phyloP scores from a whole-genome alignment of 495 filamentous ascomycete species.

The Penicillium ochrochloron region DNA sequence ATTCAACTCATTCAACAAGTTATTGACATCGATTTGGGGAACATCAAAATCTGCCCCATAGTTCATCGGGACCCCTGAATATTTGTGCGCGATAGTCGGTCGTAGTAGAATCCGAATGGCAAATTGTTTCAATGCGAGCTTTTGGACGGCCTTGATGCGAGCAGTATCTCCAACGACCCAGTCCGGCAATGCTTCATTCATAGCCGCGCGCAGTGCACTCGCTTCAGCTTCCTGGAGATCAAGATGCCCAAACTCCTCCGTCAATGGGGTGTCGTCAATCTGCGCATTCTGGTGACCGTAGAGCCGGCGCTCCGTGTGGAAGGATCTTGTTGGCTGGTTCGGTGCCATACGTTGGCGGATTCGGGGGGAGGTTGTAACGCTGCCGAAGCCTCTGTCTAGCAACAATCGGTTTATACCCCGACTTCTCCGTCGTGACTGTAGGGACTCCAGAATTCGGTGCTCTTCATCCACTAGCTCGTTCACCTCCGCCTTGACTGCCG shows the following conservation, averaged over 20 bases:
- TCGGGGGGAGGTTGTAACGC: conserved; percentile 16
- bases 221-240: conserved; percentile 12
- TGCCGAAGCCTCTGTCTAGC: conserved; percentile 33
- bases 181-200: conserved; percentile 28
- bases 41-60: conserved; percentile 34
- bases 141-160: conserved; percentile 47
- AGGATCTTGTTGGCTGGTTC: conserved; percentile 27
- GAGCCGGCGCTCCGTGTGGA: conserved; percentile 26
- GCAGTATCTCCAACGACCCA: conserved; percentile 39
- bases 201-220: conserved; percentile 13
- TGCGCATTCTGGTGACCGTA: conserved; percentile 17
- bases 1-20: conserved; percentile 42
- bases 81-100: conserved; percentile 46
- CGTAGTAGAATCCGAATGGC: conserved; percentile 46
- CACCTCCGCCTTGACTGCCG: conserved; percentile 51
- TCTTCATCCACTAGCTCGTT: conserved; percentile 50
- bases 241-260: conserved; percentile 14
- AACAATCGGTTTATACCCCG: conserved; percentile 26
- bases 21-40: conserved; percentile 37
- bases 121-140: conserved; percentile 50
- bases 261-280: conserved; percentile 4
- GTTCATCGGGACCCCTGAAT: conserved; percentile 42
- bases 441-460: conserved; percentile 38
- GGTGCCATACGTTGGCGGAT: conserved; percentile 16
- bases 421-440: conserved; percentile 32